phyloP scores from a whole-genome alignment of 129 eudicot genomes.

The Apium graveolens region DNA sequence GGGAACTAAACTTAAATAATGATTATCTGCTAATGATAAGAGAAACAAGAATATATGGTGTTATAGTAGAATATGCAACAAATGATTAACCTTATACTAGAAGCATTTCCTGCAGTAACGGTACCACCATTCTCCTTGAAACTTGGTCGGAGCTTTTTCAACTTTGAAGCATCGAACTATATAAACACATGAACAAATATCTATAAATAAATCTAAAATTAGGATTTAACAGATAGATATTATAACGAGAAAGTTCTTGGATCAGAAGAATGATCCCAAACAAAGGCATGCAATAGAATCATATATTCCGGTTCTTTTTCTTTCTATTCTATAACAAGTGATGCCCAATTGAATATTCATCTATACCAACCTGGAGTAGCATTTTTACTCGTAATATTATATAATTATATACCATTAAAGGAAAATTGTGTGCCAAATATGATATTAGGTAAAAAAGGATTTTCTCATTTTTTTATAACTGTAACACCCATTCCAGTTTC shows the following conservation, averaged over 20 bases:
- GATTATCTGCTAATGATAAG: neutral
- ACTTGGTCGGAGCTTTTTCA: slow-evolving; percentile 90
- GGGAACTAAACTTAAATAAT: neutral
- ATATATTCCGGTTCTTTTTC: neutral
- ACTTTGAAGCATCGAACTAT: slow-evolving; percentile 88
- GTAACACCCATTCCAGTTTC: neutral
- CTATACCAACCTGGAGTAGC: neutral
- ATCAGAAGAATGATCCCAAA: neutral
- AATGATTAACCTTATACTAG: slow-evolving; percentile 75
- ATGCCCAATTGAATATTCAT: neutral
- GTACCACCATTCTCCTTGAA: slow-evolving; percentile 87
- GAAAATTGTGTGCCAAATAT: neutral
- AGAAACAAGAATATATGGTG: neutral
- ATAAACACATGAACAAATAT: slow-evolving; percentile 11
- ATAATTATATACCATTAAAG: neutral
- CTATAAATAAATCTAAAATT: neutral
- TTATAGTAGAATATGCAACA: neutral
- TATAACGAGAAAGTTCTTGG: neutral
- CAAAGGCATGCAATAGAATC: neutral
- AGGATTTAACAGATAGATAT: neutral
- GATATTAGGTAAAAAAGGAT: neutral
- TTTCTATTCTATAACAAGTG: neutral
- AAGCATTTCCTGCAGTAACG: slow-evolving; percentile 98
- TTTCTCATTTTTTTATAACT: slow-evolving; percentile 1
- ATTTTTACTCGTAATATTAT: neutral